phyloP scores from a whole-genome alignment of 768 basidiomycete species.

The Agaricus subrufescens region DNA sequence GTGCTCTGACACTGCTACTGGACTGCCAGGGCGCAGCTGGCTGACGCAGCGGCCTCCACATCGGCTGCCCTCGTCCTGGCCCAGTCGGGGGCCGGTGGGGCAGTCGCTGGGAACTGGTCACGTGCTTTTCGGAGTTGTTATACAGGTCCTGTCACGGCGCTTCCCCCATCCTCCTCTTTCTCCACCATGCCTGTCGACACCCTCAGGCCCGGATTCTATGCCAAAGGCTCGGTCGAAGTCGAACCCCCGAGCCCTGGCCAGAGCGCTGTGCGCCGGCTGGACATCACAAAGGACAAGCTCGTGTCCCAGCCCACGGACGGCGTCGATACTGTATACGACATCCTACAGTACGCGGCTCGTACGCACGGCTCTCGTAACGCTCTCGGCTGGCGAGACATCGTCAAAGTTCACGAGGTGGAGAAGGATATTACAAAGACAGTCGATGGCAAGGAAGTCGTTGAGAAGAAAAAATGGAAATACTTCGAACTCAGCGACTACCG shows the following conservation, averaged over 20 bases:
- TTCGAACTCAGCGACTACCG: slow-evolving; percentile 90
- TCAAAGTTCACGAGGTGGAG: slow-evolving; percentile 73
- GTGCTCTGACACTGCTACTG: no score
- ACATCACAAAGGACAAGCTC: slow-evolving; percentile 50
- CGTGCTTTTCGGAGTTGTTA: background rate
- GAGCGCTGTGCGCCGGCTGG: slow-evolving; percentile 52
- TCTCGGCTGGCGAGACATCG: slow-evolving; percentile 73
- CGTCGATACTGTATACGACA: slow-evolving; percentile 76
- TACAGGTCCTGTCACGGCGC: background rate
- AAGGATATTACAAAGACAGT: slow-evolving; percentile 86
- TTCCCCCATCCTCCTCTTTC: background rate
- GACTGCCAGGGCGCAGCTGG: no score
- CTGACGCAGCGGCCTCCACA: no score
- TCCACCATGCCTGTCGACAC: slow-evolving; percentile 30
- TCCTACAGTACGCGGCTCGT: slow-evolving; percentile 69
- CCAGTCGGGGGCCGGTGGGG: no score
- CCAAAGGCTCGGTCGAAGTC: slow-evolving; percentile 63
- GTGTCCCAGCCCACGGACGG: slow-evolving; percentile 67
- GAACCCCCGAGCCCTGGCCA: slow-evolving; percentile 40
- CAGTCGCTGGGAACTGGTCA: background rate
- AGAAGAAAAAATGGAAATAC: slow-evolving; percentile 96
- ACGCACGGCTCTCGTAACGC: slow-evolving; percentile 74
- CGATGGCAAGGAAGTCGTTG: slow-evolving; percentile 74
- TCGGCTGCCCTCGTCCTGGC: no score
- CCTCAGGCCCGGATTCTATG: slow-evolving; percentile 42